Evolutionary conservation across 108 stramenopile genomes (phyloP).

Genomic region (Stephanodiscus minutulus): DNA sequence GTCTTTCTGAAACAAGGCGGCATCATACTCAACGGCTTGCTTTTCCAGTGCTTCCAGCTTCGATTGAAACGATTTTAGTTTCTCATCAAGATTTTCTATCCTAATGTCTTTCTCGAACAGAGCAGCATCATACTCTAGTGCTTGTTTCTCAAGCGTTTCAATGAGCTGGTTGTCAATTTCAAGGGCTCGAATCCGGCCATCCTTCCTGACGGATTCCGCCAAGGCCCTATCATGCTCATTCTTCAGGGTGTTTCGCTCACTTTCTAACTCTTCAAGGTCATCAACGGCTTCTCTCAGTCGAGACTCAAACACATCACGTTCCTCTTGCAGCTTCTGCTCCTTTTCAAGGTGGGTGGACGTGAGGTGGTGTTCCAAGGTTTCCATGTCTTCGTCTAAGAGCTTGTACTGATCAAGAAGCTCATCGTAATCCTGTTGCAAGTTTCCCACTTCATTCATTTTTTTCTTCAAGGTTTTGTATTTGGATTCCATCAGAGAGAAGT

Average conservation of each 20-base stretch:
- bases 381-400: slow-evolving; percentile 17
- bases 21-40: background rate
- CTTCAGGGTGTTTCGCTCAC: slow-evolving; percentile 33
- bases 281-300: slow-evolving; percentile 47
- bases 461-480: slow-evolving; percentile 32
- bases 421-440: slow-evolving; percentile 27
- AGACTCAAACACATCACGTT: slow-evolving; percentile 36
- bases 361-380: background rate
- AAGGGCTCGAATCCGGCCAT: slow-evolving; percentile 29
- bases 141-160: slow-evolving; percentile 18
- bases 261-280: slow-evolving; percentile 43
- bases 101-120: background rate
- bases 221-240: slow-evolving; percentile 13
- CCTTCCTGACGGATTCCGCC: slow-evolving; percentile 15
- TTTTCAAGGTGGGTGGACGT: background rate
- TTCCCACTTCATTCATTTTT: slow-evolving; percentile 24
- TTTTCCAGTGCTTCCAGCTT: background rate
- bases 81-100: background rate
- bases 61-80: background rate
- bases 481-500: slow-evolving; percentile 26
- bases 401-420: slow-evolving; percentile 35
- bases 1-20: background rate
- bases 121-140: slow-evolving; percentile 16
- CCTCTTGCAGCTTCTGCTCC: slow-evolving; percentile 21
- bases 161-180: slow-evolving; percentile 40